Evolutionary conservation across 2,329 filamentous ascomycete genomes (phyloP).

Genomic region (Aotearoamyces nothofagi): DNA sequence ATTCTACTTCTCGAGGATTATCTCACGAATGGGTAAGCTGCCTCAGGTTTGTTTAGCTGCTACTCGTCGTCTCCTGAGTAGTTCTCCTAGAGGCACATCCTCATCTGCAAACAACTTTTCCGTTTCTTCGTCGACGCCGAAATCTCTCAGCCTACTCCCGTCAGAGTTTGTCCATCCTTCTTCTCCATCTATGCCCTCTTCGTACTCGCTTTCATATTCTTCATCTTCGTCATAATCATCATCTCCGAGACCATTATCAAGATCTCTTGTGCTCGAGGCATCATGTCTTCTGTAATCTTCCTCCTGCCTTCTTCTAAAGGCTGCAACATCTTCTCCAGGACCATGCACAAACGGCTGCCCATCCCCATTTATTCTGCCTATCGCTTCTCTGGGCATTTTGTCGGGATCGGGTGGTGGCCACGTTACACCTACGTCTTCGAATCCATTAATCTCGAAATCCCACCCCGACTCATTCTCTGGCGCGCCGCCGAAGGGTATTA

Average conservation of each 20-base stretch:
- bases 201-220: constrained; percentile 17
- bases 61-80: constrained; percentile 40
- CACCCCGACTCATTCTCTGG: constrained; percentile 30
- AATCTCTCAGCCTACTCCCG: constrained; percentile 60
- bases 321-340: constrained; percentile 22
- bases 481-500: constrained; percentile 47
- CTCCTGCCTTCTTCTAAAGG: constrained; percentile 33
- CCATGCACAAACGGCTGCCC: constrained; percentile 4
- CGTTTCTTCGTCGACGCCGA: constrained; percentile 64
- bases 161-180: constrained; percentile 60
- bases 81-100: constrained; percentile 54
- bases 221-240: constrained; percentile 10
- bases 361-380: constrained; percentile 8
- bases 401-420: constrained; percentile 53
- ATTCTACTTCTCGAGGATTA: too few relatives aligned
- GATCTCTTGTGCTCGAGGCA: constrained; percentile 6
- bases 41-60: constrained; percentile 2
- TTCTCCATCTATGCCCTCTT: constrained; percentile 28
- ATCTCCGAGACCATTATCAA: constrained; percentile 13
- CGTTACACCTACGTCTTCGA: constrained; percentile 46
- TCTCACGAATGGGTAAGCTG: too few relatives aligned
- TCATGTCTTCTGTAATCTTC: constrained; percentile 27
- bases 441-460: constrained; percentile 61
- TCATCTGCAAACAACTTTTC: constrained; percentile 37
- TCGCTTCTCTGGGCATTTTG: constrained; percentile 25